Evolutionary conservation across 176 grass and related monocot genomes (phyloP), one percentile per base, ranked within the genome.

Genomic region (Eleusine coracana): DNA sequence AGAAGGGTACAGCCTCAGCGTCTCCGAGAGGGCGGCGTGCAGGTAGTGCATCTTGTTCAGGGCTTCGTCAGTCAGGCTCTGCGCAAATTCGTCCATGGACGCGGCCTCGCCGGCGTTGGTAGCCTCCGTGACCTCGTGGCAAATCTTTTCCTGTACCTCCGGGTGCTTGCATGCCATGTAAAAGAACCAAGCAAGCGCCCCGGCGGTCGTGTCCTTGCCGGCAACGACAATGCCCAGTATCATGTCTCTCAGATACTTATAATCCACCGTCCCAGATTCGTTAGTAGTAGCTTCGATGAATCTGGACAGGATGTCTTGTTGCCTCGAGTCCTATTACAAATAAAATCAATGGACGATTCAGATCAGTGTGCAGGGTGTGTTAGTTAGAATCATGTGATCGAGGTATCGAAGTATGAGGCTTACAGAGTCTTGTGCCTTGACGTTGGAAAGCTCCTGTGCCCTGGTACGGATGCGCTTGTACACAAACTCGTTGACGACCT

Each of bases 21-120:
- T 91, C 84, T 97, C 94, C 0, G 91, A 84, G 4, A 93, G 75
- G 1, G 81, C 45, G 6, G 94, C 87, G 64, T 89, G 91, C 17
- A 97, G 81, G 62, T 86, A 90, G 54, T 91, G 91, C 89, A 97
- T 91, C 62, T 82, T 94, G 91, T 84, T 90, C 14, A 97, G 74
- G 1, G 83, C 67, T 20, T 97, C 87, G 25, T 97, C 92, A 1
- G 58, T 94, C 4, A 97, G 58, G 37, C 65, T 74, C 42, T 58
- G 64, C 10, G 74, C 42, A 52, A 97, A 97, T 25, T 90, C 80
- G 0, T 90, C 80, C 16, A 87, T 28, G 29, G 78, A 45, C 0
- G 75, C 50, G 52, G 67, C 21, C 10, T 82, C 82, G 4, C 66
- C 16, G 12, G 88, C 12, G 11, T 38, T 42, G 0, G 77, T 64